These are phyloP conservation scores for Priceomyces fermenticarens DNA, from an alignment of 805 yeast species.

Conservation along the genomic window DNA sequence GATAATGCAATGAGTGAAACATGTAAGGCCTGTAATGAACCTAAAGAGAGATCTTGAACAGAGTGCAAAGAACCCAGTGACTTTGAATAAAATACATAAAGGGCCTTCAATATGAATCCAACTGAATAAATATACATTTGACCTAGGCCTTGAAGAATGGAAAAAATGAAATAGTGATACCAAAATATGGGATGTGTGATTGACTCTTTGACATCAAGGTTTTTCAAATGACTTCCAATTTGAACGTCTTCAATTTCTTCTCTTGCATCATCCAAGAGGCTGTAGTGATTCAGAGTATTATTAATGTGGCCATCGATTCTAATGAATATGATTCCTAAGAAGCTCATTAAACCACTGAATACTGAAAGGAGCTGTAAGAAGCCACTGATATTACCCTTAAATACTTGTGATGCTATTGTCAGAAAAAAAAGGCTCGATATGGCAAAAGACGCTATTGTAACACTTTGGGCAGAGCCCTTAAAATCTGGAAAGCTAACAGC, in stretches of 20 bases:
- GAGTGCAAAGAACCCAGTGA: not conserved
- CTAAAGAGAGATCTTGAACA: conserved; percentile 11
- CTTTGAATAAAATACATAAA: conserved; percentile 18
- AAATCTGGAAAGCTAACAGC: conserved; percentile 27
- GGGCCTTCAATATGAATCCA: conserved; percentile 30
- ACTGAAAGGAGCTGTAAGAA: conserved; percentile 23
- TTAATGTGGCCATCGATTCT: conserved; percentile 26
- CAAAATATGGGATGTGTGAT: conserved; percentile 28
- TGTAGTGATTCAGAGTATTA: conserved; percentile 6
- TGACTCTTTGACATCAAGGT: conserved; percentile 16
- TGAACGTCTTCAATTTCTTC: conserved; percentile 4
- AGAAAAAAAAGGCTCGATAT: conserved; percentile 27
- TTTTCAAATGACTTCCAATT: conserved; percentile 11
- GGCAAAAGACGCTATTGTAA: conserved; percentile 37
- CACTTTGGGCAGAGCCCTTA: conserved; percentile 35
- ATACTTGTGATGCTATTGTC: conserved; percentile 16
- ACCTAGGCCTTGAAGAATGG: conserved; percentile 34
- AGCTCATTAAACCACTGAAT: conserved; percentile 20
- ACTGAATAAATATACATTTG: conserved; percentile 36
- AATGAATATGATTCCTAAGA: conserved; percentile 28
- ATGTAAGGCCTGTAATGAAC: conserved; percentile 27
- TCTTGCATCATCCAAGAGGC: conserved; percentile 4
- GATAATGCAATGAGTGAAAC: conserved; percentile 29
- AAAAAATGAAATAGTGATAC: conserved; percentile 28
- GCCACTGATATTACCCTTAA: conserved; percentile 18